phyloP scores from a whole-genome alignment of 805 yeast species.

The Myxozyma neglecta region DNA sequence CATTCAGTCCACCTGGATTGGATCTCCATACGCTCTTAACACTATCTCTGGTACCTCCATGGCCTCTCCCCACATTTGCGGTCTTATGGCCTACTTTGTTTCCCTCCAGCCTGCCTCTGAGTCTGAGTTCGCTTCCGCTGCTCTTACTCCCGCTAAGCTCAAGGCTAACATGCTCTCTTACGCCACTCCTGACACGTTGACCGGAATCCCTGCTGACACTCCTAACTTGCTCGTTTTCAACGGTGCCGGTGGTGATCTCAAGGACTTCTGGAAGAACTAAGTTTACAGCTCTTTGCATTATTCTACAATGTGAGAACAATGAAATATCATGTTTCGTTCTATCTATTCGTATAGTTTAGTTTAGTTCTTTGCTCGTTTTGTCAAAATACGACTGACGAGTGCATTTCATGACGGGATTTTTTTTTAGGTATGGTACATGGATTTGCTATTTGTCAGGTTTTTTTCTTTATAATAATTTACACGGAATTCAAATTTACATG shows the following conservation, averaged over 20 bases:
- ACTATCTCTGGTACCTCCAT: constrained; percentile 62
- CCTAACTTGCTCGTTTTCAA: constrained; percentile 62
- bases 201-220: constrained; percentile 50
- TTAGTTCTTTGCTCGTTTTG: too few relatives aligned
- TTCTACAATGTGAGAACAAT: background rate
- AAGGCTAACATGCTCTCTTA: constrained; percentile 48
- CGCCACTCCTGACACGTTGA: constrained; percentile 51
- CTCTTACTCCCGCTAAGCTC: constrained; percentile 46
- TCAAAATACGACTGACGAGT: background rate
- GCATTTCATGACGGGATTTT: background rate
- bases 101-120: constrained; percentile 55
- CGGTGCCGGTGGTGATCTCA: constrained; percentile 56
- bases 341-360: too few relatives aligned
- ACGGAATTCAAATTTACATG: background rate
- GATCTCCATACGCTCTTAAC: constrained; percentile 52
- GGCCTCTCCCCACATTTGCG: constrained; percentile 63
- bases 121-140: constrained; percentile 50
- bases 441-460: background rate
- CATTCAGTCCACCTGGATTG: constrained; percentile 56
- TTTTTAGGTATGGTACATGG: background rate
- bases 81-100: constrained; percentile 56
- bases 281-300: background rate
- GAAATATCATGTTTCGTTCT: background rate
- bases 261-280: constrained; percentile 49
- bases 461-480: background rate